Percentiles rank a stretch among this genome's conserved stretches.
Evolutionary conservation across 305 asterid genomes (phyloP).

Genomic region (Solanum hybrid): DNA sequence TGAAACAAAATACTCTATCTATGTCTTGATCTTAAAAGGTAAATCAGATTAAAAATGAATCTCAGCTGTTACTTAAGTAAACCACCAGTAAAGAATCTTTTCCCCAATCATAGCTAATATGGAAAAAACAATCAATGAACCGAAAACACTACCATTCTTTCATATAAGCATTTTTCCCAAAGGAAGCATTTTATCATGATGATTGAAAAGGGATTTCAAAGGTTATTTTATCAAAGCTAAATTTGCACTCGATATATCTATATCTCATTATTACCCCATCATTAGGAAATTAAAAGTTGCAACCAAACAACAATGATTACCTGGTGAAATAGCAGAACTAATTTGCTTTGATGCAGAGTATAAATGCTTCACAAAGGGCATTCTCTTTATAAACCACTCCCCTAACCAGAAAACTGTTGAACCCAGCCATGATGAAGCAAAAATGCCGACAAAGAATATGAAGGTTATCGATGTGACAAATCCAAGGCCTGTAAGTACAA

Average conservation of each 20-base stretch:
- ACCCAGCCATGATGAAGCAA: constrained; percentile 97
- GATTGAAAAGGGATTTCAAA: not conserved
- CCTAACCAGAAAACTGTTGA: constrained; percentile 85
- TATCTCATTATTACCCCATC: not conserved
- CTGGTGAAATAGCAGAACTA: constrained; percentile 90
- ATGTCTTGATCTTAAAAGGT: not conserved
- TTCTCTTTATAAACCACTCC: constrained; percentile 82
- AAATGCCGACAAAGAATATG: constrained; percentile 73
- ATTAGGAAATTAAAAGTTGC: not conserved
- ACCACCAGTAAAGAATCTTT: not conserved
- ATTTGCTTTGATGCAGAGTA: constrained; percentile 92
- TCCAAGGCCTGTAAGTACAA: constrained; percentile 74
- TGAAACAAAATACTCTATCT: not conserved
- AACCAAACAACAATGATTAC: constrained; percentile 23
- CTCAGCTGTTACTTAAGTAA: not conserved
- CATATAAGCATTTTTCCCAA: not conserved
- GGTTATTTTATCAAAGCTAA: not conserved
- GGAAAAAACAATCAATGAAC: not conserved
- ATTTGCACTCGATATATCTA: not conserved
- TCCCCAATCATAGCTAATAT: not conserved
- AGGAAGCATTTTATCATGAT: not conserved
- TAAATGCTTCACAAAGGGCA: constrained; percentile 83
- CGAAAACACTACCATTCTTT: not conserved
- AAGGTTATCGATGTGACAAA: constrained; percentile 75
- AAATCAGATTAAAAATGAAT: not conserved